Base-by-base conservation (phyloP, 2,329 filamentous ascomycete genomes). In the Chalara sp. region DNA sequence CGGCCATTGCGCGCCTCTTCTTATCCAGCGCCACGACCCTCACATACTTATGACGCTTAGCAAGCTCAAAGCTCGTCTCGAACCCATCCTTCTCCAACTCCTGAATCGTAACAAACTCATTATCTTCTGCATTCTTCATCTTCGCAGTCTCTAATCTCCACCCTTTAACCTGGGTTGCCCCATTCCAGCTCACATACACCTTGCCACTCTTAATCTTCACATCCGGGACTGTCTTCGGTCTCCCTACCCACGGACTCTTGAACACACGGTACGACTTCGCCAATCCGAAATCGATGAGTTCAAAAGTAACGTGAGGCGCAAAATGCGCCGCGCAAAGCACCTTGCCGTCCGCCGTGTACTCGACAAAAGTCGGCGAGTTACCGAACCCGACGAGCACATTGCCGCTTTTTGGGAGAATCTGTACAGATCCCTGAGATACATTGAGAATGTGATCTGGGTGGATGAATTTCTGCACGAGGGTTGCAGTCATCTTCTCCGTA, bases 301-400 rank as follows among this genome's bases (percentile, higher is more conserved):
- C 55, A 56, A 55, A 56, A 4, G 55, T 47, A 2, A 56, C 44
- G 33, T 64, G 65, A 46, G 58, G 61, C n/a, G 65, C 69, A 45
- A 72, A 68, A 47, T 74, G 71, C 1, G 69, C 65, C 43, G 71
- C 68, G 49, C 71, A 70, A 5, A 75, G 61, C 4, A 70, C 59
- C 6, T 65, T 62, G 31, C 72, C 72, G 35, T 68, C 61, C 13
- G 59, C 47, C 0, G 65, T 56, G 58, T 67, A 78, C 57, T 81
- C 76, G 10, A 70, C 75, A 50, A 71, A 72, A 0, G 72, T 70
- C 1, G 75, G 72, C 10, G 68, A 68, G n/a, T 73, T 71, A 8
- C 77, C 74, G 68, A 71, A 79, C 31, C 71, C 73, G 6, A 77
- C 65, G 11, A 79, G 63, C 2, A 69, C 66, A 55, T 78, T 75